Percentiles rank a stretch among this genome's conserved stretches.
Evolutionary conservation across 202 grass and related monocot species (phyloP).

Genomic region (Dendrocalamus latiflorus): DNA sequence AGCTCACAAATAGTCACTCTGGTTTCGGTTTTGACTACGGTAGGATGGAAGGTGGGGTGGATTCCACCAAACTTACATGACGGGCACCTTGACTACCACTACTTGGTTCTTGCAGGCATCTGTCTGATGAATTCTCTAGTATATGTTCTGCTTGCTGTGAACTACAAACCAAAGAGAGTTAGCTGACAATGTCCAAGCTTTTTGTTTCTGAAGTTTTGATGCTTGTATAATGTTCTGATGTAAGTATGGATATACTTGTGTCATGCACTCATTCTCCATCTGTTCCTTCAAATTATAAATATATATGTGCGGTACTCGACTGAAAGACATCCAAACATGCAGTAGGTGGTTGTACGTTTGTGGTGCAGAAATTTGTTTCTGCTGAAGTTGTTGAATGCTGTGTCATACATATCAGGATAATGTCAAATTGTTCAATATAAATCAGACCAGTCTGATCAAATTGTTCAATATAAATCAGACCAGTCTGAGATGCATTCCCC

Average conservation of each 20-base stretch:
- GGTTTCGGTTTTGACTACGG: not conserved
- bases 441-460: not conserved
- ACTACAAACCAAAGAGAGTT: conserved; percentile 18
- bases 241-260: not conserved
- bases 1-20: not conserved
- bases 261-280: not conserved
- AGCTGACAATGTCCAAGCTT: too few species aligned
- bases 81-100: conserved; percentile 6
- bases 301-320: not conserved
- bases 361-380: too few species aligned
- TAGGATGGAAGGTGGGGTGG: not conserved
- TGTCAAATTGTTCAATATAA: conserved; percentile 3
- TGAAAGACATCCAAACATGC: not conserved
- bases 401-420: not conserved
- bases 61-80: conserved; percentile 1
- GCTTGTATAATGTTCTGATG: not conserved
- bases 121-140: not conserved
- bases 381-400: too few species aligned
- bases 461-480: not conserved
- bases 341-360: not conserved
- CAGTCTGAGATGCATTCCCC: not conserved
- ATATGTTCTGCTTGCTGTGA: not conserved
- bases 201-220: not conserved
- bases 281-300: not conserved
- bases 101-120: not conserved